A percentile compares a stretch with the other conserved stretches of the same genome.
Conservation (phyloP, 2,329 filamentous ascomycete species). For the Hortaea werneckii region DNA sequence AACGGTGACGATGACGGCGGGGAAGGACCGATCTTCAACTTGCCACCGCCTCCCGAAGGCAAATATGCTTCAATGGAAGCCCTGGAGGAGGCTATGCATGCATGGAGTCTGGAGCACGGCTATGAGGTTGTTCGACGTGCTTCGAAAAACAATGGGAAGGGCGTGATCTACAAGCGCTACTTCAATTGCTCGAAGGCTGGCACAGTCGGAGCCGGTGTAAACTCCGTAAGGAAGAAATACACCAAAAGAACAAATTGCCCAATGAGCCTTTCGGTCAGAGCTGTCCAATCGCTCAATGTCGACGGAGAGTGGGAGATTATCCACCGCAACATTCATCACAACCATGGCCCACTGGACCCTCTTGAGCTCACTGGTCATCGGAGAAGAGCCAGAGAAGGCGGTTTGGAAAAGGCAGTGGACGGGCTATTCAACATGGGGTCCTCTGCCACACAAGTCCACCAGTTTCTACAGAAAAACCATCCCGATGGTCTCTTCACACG, state of each 20-base stretch:
- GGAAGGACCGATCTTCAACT: conserved; percentile 19
- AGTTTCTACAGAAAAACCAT: conserved; percentile 22
- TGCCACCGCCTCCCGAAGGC: conserved; percentile 23
- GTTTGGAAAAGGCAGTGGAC: conserved; percentile 23
- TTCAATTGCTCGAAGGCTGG: conserved; percentile 26
- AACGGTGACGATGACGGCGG: conserved; percentile 6
- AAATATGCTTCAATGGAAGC: conserved; percentile 18
- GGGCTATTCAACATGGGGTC: conserved; percentile 24
- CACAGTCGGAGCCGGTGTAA: conserved; percentile 14
- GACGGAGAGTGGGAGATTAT: conserved; percentile 24
- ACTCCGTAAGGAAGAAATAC: conserved; percentile 15
- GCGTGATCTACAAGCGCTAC: conserved; percentile 25
- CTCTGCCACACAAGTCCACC: conserved; percentile 20
- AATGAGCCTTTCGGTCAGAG: conserved; percentile 23
- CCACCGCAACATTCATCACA: conserved; percentile 24
- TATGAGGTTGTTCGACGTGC: conserved; percentile 25
- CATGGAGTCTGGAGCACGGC: conserved; percentile 24
- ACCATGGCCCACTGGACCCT: conserved; percentile 22
- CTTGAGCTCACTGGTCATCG: conserved; percentile 21
- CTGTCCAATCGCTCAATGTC: conserved; percentile 20
- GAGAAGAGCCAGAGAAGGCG: conserved; percentile 19
- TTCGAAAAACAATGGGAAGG: conserved; percentile 24
- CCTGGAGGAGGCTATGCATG: conserved; percentile 22
- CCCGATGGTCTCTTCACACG: conserved; percentile 24
- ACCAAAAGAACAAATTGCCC: conserved; percentile 22